Evolutionary conservation across 495 filamentous ascomycete genomes (phyloP), one percentile per base, ranked within the genome.

Genomic region (Aspergillus funiculosus): DNA sequence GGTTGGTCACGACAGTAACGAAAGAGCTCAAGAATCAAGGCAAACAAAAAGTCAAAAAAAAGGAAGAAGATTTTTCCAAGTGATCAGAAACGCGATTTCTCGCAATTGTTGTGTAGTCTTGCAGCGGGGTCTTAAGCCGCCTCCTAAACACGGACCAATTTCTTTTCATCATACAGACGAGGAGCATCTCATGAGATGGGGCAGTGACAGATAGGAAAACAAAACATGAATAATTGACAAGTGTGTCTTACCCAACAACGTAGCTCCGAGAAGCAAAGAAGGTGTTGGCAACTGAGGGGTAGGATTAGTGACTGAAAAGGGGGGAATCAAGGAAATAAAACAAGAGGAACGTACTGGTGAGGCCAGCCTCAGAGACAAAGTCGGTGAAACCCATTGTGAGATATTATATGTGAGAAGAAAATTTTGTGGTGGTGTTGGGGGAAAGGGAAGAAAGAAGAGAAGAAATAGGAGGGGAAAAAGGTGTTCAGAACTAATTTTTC

Each of bases 101-200:
- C 74, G 75, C 86, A 74, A 76, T 80, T 76, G 78, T 70, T 47
- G 72, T 80, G 76, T 90, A 89, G 77, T 91, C 90, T 82, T 80
- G 63, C 76, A 74, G 79, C 85, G 86, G 82, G 84, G 85, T 94
- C 89, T 95, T 95, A 89, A 88, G 77, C 82, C 89, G 83, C 84
- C 85, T 95, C 86, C 82, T 89, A 78, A 95, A 95, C 89, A 95
- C 89, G 89, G 90, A 95, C 90, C 87, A 94, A 88, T 82, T 63
- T 79, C 58, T 79, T 80, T 76, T 92, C 88, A 94, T 94, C 88
- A 92, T 79, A 50, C 60, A 65, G 66, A 68, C 46, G 46, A 51
- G 52, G 46, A 52, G 51, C 29, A 40, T 43, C 15, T n/a, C 29
- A 45, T 27, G 22, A 41, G 44, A 52, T 39, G 28, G 35, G 28